Percentiles rank a stretch among this genome's conserved stretches.
These are phyloP conservation scores for Didymosphaeria variabile DNA, from an alignment of 2,329 filamentous ascomycete species.

Conservation along the genomic window DNA sequence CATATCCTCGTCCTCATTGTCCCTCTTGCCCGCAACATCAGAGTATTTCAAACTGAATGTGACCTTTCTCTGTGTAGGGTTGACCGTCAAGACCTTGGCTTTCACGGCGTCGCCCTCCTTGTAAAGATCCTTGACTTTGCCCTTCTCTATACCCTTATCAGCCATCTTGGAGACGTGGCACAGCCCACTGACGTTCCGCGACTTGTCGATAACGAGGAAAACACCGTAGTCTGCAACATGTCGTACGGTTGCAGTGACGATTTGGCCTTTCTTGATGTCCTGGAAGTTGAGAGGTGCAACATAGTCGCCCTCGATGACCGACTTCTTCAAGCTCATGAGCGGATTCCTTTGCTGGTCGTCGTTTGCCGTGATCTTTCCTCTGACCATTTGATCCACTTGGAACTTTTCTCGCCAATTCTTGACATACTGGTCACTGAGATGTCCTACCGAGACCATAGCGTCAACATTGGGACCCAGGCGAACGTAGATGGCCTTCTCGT, in stretches of 20 bases:
- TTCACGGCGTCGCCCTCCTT: conserved; percentile 93
- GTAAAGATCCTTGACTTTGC: conserved; percentile 89
- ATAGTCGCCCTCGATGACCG: conserved; percentile 81
- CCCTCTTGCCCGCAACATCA: conserved; percentile 73
- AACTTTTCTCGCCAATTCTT: conserved; percentile 96
- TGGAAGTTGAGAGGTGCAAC: conserved; percentile 74
- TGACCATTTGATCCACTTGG: conserved; percentile 88
- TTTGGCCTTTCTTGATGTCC: conserved; percentile 81
- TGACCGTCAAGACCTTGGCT: conserved; percentile 83
- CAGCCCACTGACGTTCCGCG: conserved; percentile 87
- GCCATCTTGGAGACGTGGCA: conserved; percentile 95
- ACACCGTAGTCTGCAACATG: conserved; percentile 96
- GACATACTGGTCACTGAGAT: conserved; percentile 88
- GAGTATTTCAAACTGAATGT: conserved; percentile 93
- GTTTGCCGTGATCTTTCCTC: conserved; percentile 80
- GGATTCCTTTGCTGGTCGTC: conserved; percentile 75
- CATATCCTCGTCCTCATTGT: conserved; percentile 50
- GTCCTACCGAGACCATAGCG: conserved; percentile 83
- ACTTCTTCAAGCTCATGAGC: conserved; percentile 87
- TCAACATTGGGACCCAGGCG: conserved; percentile 82
- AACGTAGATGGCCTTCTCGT: conserved; percentile 89
- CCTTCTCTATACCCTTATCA: conserved; percentile 80
- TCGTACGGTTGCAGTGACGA: conserved; percentile 87
- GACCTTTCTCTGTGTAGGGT: conserved; percentile 77
- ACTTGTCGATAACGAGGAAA: conserved; percentile 89